Conservation (phyloP, 1,284 basidiomycete species). For the Papiliotrema terrestris region DNA sequence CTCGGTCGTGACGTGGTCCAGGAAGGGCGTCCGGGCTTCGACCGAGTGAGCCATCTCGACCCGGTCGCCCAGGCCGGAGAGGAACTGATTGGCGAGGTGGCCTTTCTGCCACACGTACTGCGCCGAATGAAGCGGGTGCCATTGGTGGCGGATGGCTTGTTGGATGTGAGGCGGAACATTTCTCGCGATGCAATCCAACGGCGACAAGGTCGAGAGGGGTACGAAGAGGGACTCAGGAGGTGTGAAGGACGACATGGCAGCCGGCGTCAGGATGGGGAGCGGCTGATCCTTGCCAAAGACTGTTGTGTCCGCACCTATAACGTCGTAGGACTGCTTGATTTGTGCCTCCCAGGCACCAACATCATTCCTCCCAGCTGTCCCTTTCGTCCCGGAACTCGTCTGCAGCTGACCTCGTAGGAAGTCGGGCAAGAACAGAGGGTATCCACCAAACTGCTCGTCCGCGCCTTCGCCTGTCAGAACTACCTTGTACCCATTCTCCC, state of each 20-base stretch:
- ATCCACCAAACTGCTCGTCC: slow-evolving; percentile 50
- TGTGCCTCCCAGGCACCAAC: neutral
- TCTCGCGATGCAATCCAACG: slow-evolving; percentile 43
- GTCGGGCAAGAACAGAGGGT: slow-evolving; percentile 17
- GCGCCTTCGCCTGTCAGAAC: slow-evolving; percentile 51
- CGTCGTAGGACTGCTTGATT: slow-evolving; percentile 7
- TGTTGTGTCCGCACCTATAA: slow-evolving; percentile 7
- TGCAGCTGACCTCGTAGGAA: slow-evolving; percentile 2
- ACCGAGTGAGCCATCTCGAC: slow-evolving; percentile 51
- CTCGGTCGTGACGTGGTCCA: slow-evolving; percentile 48
- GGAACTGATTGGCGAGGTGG: slow-evolving; percentile 50
- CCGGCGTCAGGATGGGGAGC: slow-evolving; percentile 1
- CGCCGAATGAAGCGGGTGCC: slow-evolving; percentile 35
- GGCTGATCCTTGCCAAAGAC: slow-evolving; percentile 3
- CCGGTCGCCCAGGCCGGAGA: slow-evolving; percentile 47
- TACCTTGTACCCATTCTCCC: slow-evolving; percentile 50
- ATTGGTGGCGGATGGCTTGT: slow-evolving; percentile 13
- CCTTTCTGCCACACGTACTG: slow-evolving; percentile 40
- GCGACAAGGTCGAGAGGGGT: slow-evolving; percentile 15
- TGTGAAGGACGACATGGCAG: slow-evolving; percentile 3
- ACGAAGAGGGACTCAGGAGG: neutral
- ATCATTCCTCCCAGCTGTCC: too few relatives aligned
- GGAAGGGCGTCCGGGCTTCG: slow-evolving; percentile 51
- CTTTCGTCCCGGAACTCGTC: too few relatives aligned
- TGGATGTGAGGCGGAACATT: slow-evolving; percentile 30